Conservation (phyloP, 2,329 filamentous ascomycete species). For the Apiospora pterosperma region DNA sequence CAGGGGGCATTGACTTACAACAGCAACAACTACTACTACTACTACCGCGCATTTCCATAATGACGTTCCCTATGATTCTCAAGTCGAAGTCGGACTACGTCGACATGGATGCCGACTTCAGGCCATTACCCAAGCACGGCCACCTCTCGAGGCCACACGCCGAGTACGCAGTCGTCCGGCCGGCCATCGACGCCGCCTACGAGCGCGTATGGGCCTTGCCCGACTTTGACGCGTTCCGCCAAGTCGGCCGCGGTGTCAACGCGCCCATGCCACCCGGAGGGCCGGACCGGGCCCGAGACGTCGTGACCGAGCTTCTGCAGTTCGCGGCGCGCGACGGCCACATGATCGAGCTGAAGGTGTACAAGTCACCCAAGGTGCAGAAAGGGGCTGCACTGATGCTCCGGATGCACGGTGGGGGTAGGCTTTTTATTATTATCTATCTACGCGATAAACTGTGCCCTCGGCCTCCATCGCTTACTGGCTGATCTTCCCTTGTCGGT, state of each 20-base stretch:
- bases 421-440: not conserved
- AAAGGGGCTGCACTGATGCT: slow-evolving; percentile 24
- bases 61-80: slow-evolving; percentile 5
- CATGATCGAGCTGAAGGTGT: slow-evolving; percentile 32
- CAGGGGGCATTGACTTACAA: no score
- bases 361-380: slow-evolving; percentile 22
- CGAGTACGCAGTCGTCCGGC: slow-evolving; percentile 24
- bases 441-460: not conserved
- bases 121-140: slow-evolving; percentile 31
- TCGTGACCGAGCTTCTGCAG: slow-evolving; percentile 24
- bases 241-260: slow-evolving; percentile 20
- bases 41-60: not conserved
- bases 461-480: not conserved
- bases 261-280: slow-evolving; percentile 23
- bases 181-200: slow-evolving; percentile 20
- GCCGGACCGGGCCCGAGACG: slow-evolving; percentile 30
- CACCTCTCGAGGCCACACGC: slow-evolving; percentile 31
- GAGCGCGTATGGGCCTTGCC: slow-evolving; percentile 25
- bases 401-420: slow-evolving; percentile 34
- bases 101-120: slow-evolving; percentile 24
- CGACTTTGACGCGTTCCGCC: slow-evolving; percentile 9
- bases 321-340: slow-evolving; percentile 31
- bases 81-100: slow-evolving; percentile 26
- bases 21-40: no score
- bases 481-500: not conserved